A percentile compares a stretch with the other conserved stretches of the same genome.
Evolutionary conservation across 306 rosid species (phyloP).

Genomic region (Lagenaria siceraria): DNA sequence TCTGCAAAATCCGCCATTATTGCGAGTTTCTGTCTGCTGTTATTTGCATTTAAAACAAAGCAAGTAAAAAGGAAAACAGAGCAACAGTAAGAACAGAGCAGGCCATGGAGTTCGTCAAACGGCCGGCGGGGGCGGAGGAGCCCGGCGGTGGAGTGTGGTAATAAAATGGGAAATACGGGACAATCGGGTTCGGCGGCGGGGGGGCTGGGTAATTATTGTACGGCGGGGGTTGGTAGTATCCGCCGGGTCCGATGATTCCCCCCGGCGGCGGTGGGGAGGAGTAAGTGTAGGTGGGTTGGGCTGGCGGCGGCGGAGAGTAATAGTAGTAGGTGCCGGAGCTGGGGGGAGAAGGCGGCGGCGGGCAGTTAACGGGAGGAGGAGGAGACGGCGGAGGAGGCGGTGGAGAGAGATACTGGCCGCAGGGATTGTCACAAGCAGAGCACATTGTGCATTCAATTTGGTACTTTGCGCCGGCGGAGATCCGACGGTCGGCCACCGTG

Average conservation of each 20-base stretch:
- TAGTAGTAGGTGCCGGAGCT: slow-evolving; percentile 32
- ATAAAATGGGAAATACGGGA: slow-evolving; percentile 82
- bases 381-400: slow-evolving; percentile 28
- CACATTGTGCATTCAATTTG: slow-evolving; percentile 97
- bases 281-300: slow-evolving; percentile 31
- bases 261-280: slow-evolving; percentile 35
- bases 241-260: slow-evolving; percentile 21
- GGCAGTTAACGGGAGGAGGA: slow-evolving; percentile 13
- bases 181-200: slow-evolving; percentile 97
- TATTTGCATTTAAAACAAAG: slow-evolving; percentile 24
- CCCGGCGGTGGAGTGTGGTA: slow-evolving; percentile 61
- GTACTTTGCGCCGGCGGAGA: slow-evolving; percentile 13
- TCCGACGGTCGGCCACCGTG: background rate
- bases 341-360: slow-evolving; percentile 64
- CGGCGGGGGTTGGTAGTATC: slow-evolving; percentile 55
- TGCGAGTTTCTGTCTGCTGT: slow-evolving; percentile 4
- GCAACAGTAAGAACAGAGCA: slow-evolving; percentile 3
- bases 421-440: slow-evolving; percentile 70
- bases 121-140: slow-evolving; percentile 16
- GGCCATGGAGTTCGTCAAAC: background rate
- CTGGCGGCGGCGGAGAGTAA: slow-evolving; percentile 57
- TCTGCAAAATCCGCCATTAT: slow-evolving; percentile 57
- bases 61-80: slow-evolving; percentile 11
- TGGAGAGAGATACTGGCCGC: slow-evolving; percentile 37
- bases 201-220: slow-evolving; percentile 45